Conservation (phyloP, 148 eudicot species). For the Salicornia ramosissima region DNA sequence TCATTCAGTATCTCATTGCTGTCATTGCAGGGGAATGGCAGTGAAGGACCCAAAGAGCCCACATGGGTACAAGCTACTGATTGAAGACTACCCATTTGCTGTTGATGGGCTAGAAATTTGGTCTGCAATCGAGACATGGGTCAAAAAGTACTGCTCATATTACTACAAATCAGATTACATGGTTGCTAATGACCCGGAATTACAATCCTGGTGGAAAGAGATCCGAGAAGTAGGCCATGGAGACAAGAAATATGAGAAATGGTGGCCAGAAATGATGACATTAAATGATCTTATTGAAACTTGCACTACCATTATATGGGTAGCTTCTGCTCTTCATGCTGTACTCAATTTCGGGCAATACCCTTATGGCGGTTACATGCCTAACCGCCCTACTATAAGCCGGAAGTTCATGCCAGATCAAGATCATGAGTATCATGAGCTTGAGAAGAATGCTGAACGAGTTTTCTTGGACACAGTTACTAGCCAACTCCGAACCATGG, state of each 20-base stretch:
- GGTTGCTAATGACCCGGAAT: constrained; percentile 50
- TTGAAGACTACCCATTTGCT: constrained; percentile 88
- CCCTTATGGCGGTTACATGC: constrained; percentile 78
- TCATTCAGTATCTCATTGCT: background rate
- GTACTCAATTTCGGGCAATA: constrained; percentile 88
- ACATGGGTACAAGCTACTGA: constrained; percentile 52
- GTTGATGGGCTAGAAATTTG: constrained; percentile 88
- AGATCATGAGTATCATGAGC: constrained; percentile 55
- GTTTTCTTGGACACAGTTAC: constrained; percentile 63
- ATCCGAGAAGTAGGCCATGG: constrained; percentile 69
- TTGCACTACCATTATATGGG: constrained; percentile 82
- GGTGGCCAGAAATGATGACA: constrained; percentile 90
- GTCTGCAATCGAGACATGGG: constrained; percentile 78
- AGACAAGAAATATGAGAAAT: constrained; percentile 62
- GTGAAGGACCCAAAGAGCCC: constrained; percentile 55
- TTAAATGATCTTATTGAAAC: constrained; percentile 43
- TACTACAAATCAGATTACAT: constrained; percentile 52
- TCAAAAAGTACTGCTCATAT: constrained; percentile 52
- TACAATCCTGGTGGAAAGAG: constrained; percentile 84
- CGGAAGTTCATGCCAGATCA: constrained; percentile 60
- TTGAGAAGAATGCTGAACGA: constrained; percentile 41
- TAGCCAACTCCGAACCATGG: constrained; percentile 54
- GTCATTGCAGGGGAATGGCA: constrained; percentile 74
- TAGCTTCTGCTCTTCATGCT: constrained; percentile 93
- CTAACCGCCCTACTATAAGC: constrained; percentile 74